phyloP scores from a whole-genome alignment of 73 alveolate genomes.

The Tetrahymena borealis region DNA sequence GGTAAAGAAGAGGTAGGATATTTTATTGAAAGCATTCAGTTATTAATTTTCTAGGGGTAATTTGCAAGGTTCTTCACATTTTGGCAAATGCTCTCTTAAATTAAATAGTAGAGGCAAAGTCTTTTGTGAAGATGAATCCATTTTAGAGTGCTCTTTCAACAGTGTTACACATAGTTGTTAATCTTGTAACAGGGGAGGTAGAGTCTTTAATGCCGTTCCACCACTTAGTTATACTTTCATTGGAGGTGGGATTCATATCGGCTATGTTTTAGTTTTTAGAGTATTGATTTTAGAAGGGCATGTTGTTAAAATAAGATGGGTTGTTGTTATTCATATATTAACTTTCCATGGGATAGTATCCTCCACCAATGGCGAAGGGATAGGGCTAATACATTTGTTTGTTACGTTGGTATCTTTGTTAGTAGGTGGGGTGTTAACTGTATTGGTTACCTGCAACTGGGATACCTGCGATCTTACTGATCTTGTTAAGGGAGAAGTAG shows the following conservation, averaged over 20 bases:
- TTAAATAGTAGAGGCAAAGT: not conserved
- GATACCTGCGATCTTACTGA: not conserved
- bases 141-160: not conserved
- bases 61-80: not conserved
- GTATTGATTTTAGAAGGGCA: not conserved
- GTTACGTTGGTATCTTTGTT: not conserved
- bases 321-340: not conserved
- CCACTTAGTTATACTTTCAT: not conserved
- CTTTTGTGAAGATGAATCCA: not conserved
- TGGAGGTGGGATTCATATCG: not conserved
- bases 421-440: not conserved
- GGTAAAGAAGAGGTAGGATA: no score
- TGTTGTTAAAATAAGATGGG: not conserved
- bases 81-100: not conserved
- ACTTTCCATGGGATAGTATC: not conserved
- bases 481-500: not conserved
- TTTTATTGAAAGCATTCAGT: not conserved
- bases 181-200: not conserved
- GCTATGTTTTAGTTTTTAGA: not conserved
- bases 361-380: not conserved
- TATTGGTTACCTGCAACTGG: not conserved
- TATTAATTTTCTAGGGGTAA: not conserved
- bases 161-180: not conserved
- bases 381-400: not conserved
- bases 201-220: not conserved